Evolutionary conservation across 352 stramenopile species (phyloP).

Genomic region (Phytophthora pistaciae): DNA sequence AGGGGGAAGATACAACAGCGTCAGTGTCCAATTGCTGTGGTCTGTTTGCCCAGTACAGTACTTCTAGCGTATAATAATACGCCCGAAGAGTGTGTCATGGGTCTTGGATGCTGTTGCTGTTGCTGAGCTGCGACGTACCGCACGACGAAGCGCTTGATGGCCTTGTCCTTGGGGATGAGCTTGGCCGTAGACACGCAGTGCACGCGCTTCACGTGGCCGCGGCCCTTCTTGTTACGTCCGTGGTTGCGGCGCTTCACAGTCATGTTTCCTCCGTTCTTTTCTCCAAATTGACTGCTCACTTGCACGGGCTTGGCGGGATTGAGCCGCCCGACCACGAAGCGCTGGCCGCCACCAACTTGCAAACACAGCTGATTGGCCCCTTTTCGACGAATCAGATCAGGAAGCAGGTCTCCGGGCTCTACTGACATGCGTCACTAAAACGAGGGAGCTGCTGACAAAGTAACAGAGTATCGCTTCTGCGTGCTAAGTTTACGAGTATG

Average conservation of each 20-base stretch:
- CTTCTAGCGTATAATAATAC: conserved; percentile 13
- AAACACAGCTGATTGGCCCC: conserved; percentile 34
- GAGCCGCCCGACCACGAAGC: conserved; percentile 42
- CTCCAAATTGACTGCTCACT: conserved; percentile 77
- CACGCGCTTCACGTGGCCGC: conserved; percentile 99
- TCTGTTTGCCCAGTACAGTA: not conserved
- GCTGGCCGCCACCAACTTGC: conserved; percentile 60
- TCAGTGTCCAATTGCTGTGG: conserved; percentile 4
- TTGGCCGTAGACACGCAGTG: conserved; percentile 99
- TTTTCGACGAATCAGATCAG: conserved; percentile 34
- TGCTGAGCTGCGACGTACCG: conserved; percentile 60
- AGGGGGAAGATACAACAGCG: not conserved
- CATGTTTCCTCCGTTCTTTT: conserved; percentile 94
- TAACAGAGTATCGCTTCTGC: not conserved
- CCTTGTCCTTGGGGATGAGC: conserved; percentile 98
- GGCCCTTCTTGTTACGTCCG: conserved; percentile 99
- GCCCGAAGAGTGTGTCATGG: not conserved
- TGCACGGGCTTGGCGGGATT: conserved; percentile 4
- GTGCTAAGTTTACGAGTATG: not conserved
- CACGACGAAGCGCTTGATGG: conserved; percentile 94
- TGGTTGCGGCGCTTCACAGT: conserved; percentile 99
- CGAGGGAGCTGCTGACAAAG: not conserved
- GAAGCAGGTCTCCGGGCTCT: not conserved
- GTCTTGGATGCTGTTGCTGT: not conserved
- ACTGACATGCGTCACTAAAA: not conserved